Evolutionary conservation across 2,329 filamentous ascomycete genomes (phyloP).

Genomic region (Fusarium paranaense): DNA sequence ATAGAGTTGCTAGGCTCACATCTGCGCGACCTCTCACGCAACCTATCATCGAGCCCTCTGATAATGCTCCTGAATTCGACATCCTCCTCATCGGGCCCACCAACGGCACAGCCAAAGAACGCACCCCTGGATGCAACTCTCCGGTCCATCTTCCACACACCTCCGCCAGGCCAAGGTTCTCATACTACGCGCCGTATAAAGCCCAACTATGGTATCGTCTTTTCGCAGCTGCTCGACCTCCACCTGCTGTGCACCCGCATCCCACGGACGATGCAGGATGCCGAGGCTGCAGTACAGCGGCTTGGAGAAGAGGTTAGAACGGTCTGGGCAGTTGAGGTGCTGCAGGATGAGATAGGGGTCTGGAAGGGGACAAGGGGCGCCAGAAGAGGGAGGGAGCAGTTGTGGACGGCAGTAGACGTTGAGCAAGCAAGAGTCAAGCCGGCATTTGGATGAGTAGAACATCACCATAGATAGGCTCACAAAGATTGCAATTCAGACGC

Average conservation of each 20-base stretch:
- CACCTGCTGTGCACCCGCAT: constrained; percentile 64
- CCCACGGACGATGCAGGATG: constrained; percentile 55
- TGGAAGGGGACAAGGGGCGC: constrained; percentile 53
- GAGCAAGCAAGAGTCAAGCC: constrained; percentile 53
- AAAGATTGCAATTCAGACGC: background rate
- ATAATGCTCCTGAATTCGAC: constrained; percentile 68
- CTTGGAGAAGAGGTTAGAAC: constrained; percentile 34
- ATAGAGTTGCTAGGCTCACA: constrained; percentile 61
- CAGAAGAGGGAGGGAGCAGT: constrained; percentile 59
- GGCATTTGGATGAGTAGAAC: constrained; percentile 46
- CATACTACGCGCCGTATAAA: constrained; percentile 51
- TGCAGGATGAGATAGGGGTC: constrained; percentile 62
- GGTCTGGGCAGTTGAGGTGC: constrained; percentile 62
- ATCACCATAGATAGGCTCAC: constrained; percentile 9
- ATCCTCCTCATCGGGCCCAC: constrained; percentile 27
- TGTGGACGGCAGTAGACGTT: constrained; percentile 64
- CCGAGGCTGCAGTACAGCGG: constrained; percentile 44
- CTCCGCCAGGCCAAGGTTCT: constrained; percentile 32
- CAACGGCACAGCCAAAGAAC: constrained; percentile 7
- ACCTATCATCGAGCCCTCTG: constrained; percentile 56
- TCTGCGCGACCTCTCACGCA: constrained; percentile 59
- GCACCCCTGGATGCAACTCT: constrained; percentile 56
- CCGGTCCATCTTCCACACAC: constrained; percentile 61
- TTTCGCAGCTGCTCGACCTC: constrained; percentile 65
- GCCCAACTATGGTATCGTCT: constrained; percentile 66